Base-by-base conservation (phyloP, 1,284 basidiomycete species). In the Moniliella sp. region DNA sequence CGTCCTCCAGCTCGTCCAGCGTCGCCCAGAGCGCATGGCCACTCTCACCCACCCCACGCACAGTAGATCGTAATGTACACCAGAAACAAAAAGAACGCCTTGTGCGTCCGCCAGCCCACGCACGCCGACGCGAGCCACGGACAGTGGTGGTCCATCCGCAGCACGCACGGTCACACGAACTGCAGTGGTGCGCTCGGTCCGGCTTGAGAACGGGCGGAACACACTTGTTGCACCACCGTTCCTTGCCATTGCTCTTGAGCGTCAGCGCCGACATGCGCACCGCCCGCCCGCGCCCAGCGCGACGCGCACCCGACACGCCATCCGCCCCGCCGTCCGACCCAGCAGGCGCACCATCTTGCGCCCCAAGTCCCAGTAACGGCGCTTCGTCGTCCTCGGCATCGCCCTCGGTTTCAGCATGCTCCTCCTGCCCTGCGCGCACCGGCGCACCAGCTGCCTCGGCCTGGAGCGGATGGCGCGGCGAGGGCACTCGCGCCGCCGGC, bases 61-160 rank as follows among this genome's bases (percentile, higher is more conserved):
- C 57, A 55, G 5, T 55, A 43, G 1, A 47, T 35, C 9, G 55
- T 45, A 0, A 51, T 50, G 33, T 59, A 62, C 13, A 37, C 14
- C 15, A 63, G 40, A 30, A 62, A 61, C 14, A 61, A 48, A 15
- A 63, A 43, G 35, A 63, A 64, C 36, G 53, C 47, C 16, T 56
- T 49, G 42, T 64, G 61, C 30, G 63, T 64, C 16, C 45, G 32
- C 11, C 50, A 40, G 4, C 58, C 62, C 2, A 62, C 54, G 36
- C 62, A 64, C 15, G 51, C 48, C 1, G 41, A 43, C 7, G 48
- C 51, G 11, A 57, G 37, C 55, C 53, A 57, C 0, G 55, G 55
- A 19, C 53, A 57, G 37, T 57, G 53, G 28, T 54, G 50, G 21
- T 54, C 44, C 42, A 54, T 46, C 30, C 36, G 45, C 5, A 55